phyloP scores from a whole-genome alignment of 2,329 filamentous ascomycete species.

The Ceratocystis colombiana region DNA sequence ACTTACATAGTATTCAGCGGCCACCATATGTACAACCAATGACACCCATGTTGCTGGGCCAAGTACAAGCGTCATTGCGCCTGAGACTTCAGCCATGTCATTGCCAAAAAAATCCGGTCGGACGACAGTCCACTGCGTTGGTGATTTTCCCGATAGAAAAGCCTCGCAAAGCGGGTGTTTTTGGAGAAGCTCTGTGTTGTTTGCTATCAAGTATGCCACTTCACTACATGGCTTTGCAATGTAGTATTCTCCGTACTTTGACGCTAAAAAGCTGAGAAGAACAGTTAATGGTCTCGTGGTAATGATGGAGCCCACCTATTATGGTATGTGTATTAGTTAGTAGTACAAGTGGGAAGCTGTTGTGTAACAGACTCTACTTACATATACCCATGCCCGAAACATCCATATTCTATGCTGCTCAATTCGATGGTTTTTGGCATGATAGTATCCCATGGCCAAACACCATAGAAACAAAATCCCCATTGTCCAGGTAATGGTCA shows the following conservation, averaged over 20 bases:
- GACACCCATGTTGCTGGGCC: constrained; percentile 12
- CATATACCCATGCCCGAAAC: constrained; percentile 20
- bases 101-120: neutral
- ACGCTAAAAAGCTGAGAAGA: neutral
- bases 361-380: constrained; percentile 11
- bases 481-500: constrained; percentile 13
- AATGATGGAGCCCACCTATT: constrained; percentile 10
- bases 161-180: constrained; percentile 15
- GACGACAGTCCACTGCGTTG: constrained; percentile 12
- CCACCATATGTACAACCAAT: constrained; percentile 1
- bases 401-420: constrained; percentile 18
- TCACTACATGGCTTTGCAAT: constrained; percentile 13
- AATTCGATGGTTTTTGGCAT: constrained; percentile 4
- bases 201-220: constrained; percentile 17
- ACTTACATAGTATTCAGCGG: constrained; percentile 18
- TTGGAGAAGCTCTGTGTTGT: constrained; percentile 8
- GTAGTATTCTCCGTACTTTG: constrained; percentile 13
- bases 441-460: constrained; percentile 4
- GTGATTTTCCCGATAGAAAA: constrained; percentile 8
- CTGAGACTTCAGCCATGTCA: constrained; percentile 8
- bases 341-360: neutral
- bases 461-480: constrained; percentile 5
- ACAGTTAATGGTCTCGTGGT: neutral
- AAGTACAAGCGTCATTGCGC: neutral
- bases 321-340: neutral